These are phyloP conservation scores for Paramecium biaurelia DNA, from an alignment of 73 alveolate genomes.

Conservation along the genomic window DNA sequence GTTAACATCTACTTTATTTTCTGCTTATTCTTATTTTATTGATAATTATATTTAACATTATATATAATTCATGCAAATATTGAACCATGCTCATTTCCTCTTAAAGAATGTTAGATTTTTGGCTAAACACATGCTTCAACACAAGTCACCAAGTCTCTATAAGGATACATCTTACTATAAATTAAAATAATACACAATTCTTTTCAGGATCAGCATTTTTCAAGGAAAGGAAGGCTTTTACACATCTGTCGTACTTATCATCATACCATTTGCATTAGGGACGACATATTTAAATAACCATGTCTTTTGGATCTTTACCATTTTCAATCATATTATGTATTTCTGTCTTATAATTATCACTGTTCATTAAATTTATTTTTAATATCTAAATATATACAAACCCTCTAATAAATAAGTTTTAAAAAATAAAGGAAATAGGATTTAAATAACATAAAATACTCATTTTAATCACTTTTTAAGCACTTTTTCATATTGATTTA, in stretches of 20 bases:
- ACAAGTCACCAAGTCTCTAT: constrained; percentile 49
- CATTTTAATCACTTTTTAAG: no score
- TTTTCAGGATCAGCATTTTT: constrained; percentile 49
- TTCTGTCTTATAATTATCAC: neutral
- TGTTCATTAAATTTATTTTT: neutral
- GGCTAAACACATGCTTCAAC: constrained; percentile 45
- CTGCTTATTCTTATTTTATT: constrained; percentile 8
- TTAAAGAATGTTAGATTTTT: neutral
- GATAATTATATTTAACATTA: neutral
- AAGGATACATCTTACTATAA: constrained; percentile 23
- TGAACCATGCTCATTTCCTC: constrained; percentile 51
- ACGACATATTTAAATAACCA: constrained; percentile 2
- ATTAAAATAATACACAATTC: constrained; percentile 1
- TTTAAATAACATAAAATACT: no score
- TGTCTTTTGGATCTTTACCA: constrained; percentile 40
- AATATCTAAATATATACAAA: neutral
- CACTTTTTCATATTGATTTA: no score
- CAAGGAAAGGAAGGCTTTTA: neutral
- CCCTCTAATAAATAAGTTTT: no score
- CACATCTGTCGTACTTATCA: constrained; percentile 38
- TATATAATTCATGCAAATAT: neutral
- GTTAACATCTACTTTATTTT: constrained; percentile 12
- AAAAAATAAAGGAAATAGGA: no score
- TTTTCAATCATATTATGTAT: neutral
- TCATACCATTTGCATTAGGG: constrained; percentile 38